Evolutionary conservation across 352 stramenopile species (phyloP).

Genomic region (Pythium oligandrum): DNA sequence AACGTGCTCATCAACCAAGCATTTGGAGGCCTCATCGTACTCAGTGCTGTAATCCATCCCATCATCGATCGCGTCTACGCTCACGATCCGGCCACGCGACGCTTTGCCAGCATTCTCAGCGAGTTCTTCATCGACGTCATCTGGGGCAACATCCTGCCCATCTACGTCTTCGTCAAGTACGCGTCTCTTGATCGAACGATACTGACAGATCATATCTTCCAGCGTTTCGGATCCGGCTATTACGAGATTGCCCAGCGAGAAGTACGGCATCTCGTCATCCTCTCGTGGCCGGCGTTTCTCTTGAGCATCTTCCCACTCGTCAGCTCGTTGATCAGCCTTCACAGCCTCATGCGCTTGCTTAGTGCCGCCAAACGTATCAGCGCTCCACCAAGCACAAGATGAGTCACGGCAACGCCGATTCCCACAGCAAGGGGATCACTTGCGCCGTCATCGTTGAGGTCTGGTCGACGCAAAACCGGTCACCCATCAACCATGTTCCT

Average conservation of each 20-base stretch:
- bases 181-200: not conserved
- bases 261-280: conserved; percentile 11
- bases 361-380: conserved; percentile 4
- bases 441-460: not conserved
- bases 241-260: conserved; percentile 10
- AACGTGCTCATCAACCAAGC: conserved; percentile 3
- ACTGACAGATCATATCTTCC: not conserved
- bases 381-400: too few species aligned
- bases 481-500: too few species aligned
- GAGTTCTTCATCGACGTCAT: conserved; percentile 13
- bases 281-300: conserved; percentile 6
- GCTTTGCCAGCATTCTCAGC: conserved; percentile 7
- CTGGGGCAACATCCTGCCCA: conserved; percentile 10
- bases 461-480: not conserved
- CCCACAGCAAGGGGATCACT: conserved; percentile 1
- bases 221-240: not conserved
- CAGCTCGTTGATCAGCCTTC: conserved; percentile 11
- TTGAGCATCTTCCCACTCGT: conserved; percentile 7
- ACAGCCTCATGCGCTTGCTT: conserved; percentile 8
- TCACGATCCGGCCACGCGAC: conserved; percentile 6
- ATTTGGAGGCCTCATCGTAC: conserved; percentile 2
- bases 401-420: not conserved
- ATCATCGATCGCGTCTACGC: conserved; percentile 4
- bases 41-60: conserved; percentile 3
- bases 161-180: conserved; percentile 11